Conservation (phyloP, 2,329 filamentous ascomycete species). For the Leptographium galeiforme region DNA sequence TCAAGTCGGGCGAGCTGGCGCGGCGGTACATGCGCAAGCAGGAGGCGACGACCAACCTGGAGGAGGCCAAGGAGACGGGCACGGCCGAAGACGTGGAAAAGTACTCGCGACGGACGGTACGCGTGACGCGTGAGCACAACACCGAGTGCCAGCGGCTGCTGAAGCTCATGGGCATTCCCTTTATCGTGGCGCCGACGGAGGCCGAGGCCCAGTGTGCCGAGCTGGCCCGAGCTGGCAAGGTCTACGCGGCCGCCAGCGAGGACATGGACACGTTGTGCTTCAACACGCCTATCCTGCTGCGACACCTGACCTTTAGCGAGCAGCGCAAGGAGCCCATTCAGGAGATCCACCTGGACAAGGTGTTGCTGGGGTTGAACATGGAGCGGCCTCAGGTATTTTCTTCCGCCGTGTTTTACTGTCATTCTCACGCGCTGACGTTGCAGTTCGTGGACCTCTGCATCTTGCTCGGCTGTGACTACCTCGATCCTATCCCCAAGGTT, state of each 20-base stretch:
- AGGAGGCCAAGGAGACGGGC: slow-evolving; percentile 93
- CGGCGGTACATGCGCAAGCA: slow-evolving; percentile 93
- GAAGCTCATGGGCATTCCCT: slow-evolving; percentile 92
- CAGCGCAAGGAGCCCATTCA: slow-evolving; percentile 96
- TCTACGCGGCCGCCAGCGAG: slow-evolving; percentile 91
- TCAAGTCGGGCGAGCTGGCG: slow-evolving; percentile 93
- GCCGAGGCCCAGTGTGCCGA: slow-evolving; percentile 94
- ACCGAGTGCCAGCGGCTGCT: slow-evolving; percentile 82
- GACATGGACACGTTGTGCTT: slow-evolving; percentile 99
- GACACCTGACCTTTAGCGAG: slow-evolving; percentile 93
- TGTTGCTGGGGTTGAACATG: slow-evolving; percentile 79
- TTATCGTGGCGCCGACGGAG: slow-evolving; percentile 88
- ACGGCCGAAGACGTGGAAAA: slow-evolving; percentile 97
- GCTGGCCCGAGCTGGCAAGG: slow-evolving; percentile 79
- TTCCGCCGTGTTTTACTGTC: neutral
- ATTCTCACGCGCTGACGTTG: neutral
- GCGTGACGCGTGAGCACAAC: slow-evolving; percentile 95
- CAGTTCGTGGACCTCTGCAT: slow-evolving; percentile 98
- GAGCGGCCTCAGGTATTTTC: slow-evolving; percentile 60
- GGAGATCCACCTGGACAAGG: slow-evolving; percentile 80
- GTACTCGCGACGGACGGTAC: slow-evolving; percentile 83
- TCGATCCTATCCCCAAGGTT: slow-evolving; percentile 90
- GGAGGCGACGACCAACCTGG: slow-evolving; percentile 76
- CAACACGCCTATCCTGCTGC: slow-evolving; percentile 75
- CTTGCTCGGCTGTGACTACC: slow-evolving; percentile 91